These are phyloP conservation scores for Tremella mesenterica DNA, from an alignment of 768 basidiomycete species.

Conservation along the genomic window DNA sequence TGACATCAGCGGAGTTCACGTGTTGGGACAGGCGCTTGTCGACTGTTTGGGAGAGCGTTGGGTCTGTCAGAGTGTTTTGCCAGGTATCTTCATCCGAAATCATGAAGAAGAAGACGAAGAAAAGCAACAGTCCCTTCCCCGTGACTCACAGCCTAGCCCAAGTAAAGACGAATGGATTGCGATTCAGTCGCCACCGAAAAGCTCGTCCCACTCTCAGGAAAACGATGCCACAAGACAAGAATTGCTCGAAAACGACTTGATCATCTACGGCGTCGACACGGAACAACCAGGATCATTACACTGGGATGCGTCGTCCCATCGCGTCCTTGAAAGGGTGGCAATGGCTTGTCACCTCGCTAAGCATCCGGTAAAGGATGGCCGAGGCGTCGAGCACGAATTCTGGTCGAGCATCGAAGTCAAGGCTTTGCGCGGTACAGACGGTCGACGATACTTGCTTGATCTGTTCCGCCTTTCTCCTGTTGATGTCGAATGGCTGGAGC, in stretches of 20 bases:
- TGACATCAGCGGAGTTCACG: constrained; percentile 44
- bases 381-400: constrained; percentile 42
- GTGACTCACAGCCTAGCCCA: no score
- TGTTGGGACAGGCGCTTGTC: constrained; percentile 47
- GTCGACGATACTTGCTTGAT: constrained; percentile 47
- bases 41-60: constrained; percentile 48
- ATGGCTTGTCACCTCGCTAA: constrained; percentile 42
- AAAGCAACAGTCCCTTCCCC: no score
- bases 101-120: constrained; percentile 8
- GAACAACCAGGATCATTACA: constrained; percentile 44
- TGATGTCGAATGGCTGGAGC: constrained; percentile 48
- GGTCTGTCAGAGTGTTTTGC: constrained; percentile 48
- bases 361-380: constrained; percentile 44
- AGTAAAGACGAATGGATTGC: background rate
- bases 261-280: constrained; percentile 48
- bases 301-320: constrained; percentile 43
- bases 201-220: background rate
- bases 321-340: constrained; percentile 45
- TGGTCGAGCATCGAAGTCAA: constrained; percentile 47
- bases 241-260: constrained; percentile 44
- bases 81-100: constrained; percentile 46
- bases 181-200: background rate
- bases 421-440: constrained; percentile 47
- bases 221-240: constrained; percentile 3
- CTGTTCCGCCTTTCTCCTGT: constrained; percentile 46